A percentile compares a stretch with the other conserved stretches of the same genome.
Conservation (phyloP, 192 early-diverging fungal species). For the Podila clonocystis region DNA sequence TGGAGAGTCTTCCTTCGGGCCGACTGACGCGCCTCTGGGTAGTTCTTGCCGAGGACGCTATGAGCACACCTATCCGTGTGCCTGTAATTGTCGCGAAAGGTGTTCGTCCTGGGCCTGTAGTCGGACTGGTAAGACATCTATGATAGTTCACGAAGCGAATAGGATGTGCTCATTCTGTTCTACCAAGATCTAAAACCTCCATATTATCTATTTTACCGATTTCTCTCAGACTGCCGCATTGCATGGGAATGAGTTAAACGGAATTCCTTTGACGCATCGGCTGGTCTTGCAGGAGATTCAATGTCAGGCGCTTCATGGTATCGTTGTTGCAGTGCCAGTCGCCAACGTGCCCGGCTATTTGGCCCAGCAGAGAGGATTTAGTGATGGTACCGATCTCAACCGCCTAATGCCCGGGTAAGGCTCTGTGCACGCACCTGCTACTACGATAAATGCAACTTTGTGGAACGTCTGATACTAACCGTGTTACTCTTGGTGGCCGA, state of each 20-base stretch:
- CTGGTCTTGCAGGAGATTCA: conserved; percentile 82
- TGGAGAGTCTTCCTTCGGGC: conserved; percentile 62
- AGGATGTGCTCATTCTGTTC: too few species aligned
- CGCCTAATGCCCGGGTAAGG: conserved; percentile 81
- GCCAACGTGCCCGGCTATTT: conserved; percentile 89
- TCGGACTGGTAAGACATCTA: conserved; percentile 52
- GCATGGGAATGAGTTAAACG: conserved; percentile 94
- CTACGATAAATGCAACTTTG: neutral
- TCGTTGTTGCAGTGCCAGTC: conserved; percentile 90
- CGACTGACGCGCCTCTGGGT: conserved; percentile 69
- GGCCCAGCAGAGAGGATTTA: conserved; percentile 80
- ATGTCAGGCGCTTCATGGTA: conserved; percentile 77
- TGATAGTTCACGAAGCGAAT: neutral
- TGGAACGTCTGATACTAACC: neutral
- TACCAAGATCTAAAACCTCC: neutral
- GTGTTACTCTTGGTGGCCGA: too few species aligned
- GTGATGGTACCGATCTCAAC: conserved; percentile 90
- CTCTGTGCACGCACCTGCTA: neutral
- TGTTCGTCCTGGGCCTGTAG: conserved; percentile 63
- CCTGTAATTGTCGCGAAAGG: conserved; percentile 86
- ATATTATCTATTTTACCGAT: neutral
- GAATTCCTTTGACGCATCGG: conserved; percentile 89
- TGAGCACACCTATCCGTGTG: conserved; percentile 68
- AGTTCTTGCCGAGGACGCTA: conserved; percentile 69
- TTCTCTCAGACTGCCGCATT: conserved; percentile 80